Evolutionary conservation across 352 stramenopile genomes (phyloP).

Genomic region (Phytopythium mirpurense): DNA sequence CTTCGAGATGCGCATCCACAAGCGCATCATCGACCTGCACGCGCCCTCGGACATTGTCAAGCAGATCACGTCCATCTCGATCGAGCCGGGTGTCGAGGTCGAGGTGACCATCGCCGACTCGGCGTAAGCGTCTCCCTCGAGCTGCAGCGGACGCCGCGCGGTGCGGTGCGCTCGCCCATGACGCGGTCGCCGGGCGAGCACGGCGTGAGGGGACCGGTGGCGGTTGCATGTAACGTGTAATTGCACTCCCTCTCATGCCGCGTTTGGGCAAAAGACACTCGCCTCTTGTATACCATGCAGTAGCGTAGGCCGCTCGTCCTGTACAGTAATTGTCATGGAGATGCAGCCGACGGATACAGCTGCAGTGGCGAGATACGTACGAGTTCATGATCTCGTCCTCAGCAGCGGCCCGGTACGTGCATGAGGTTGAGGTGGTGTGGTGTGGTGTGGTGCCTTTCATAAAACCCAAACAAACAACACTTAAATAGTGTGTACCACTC

Average conservation of each 20-base stretch:
- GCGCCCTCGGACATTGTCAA: slow-evolving; percentile 98
- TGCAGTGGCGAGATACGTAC: too few species aligned
- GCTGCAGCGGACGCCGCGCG: neutral
- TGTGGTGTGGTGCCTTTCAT: too few species aligned
- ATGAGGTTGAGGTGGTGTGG: too few species aligned
- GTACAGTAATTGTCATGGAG: too few species aligned
- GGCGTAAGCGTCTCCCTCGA: slow-evolving; percentile 36
- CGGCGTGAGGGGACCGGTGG: slow-evolving; percentile 1
- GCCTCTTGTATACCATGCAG: too few species aligned
- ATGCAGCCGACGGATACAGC: too few species aligned
- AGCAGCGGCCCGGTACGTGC: too few species aligned
- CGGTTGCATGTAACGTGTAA: slow-evolving; percentile 6
- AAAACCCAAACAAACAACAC: too few species aligned
- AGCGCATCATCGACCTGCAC: slow-evolving; percentile 99
- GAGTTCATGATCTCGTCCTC: too few species aligned
- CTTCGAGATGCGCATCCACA: slow-evolving; percentile 99
- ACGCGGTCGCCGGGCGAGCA: slow-evolving; percentile 1
- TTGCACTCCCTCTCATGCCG: neutral
- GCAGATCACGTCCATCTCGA: slow-evolving; percentile 99
- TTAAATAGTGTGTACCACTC: too few species aligned
- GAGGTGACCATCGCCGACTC: slow-evolving; percentile 97
- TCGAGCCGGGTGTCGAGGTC: slow-evolving; percentile 98
- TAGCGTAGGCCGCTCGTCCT: too few species aligned
- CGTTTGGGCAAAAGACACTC: slow-evolving; percentile 6
- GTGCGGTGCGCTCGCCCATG: neutral